phyloP scores from a whole-genome alignment of 257 asterid species.

The Solanum stenotomum region DNA sequence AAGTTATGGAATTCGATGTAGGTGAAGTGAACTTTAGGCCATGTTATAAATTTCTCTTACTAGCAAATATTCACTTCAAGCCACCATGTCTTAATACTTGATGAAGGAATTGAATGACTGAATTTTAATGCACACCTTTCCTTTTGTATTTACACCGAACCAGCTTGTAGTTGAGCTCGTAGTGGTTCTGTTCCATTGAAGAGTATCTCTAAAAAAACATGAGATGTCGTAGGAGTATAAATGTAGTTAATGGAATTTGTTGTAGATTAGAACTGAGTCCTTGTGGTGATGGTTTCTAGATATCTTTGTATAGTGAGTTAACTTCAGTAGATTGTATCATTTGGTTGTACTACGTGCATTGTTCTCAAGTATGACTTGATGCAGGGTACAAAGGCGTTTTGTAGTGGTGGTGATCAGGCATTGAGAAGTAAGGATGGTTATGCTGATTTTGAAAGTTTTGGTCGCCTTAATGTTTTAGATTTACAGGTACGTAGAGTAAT shows the following conservation, averaged over 20 bases:
- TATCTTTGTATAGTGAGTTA: background rate
- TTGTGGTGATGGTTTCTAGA: background rate
- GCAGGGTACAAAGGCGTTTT: constrained; percentile 80
- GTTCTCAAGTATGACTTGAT: background rate
- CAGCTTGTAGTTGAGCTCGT: background rate
- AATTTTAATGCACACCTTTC: background rate
- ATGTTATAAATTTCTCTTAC: background rate
- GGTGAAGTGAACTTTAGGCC: background rate
- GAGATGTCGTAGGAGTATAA: background rate
- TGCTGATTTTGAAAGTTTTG: constrained; percentile 66
- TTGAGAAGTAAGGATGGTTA: constrained; percentile 82
- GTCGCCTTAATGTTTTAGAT: constrained; percentile 89
- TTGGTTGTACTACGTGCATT: background rate
- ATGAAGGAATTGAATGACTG: background rate
- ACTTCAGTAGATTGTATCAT: background rate
- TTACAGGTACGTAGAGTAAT: constrained; percentile 42
- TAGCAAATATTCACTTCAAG: background rate
- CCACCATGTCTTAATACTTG: background rate
- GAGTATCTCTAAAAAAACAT: background rate
- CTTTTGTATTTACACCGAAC: background rate
- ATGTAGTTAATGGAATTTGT: background rate
- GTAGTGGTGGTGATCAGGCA: constrained; percentile 96
- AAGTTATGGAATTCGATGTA: background rate
- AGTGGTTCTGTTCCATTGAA: background rate
- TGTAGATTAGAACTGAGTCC: background rate